phyloP scores from a whole-genome alignment of 495 filamentous ascomycete species.

The Aspergillus ellipticus region DNA sequence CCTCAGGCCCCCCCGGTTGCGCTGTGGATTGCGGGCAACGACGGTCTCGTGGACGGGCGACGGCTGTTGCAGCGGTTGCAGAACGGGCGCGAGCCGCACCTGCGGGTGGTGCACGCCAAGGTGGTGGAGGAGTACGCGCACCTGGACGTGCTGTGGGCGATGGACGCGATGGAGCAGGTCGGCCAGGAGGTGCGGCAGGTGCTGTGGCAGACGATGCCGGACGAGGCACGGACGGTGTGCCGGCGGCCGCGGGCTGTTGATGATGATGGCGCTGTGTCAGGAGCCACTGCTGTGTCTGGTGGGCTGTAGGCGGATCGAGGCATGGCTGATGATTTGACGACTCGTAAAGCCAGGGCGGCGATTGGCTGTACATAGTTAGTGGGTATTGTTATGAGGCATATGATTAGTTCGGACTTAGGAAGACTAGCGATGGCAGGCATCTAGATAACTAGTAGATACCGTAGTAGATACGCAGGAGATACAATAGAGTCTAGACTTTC shows the following conservation, averaged over 20 bases:
- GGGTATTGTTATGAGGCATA: not conserved
- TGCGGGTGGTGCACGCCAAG: constrained; percentile 73
- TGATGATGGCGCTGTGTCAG: no score
- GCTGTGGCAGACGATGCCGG: constrained; percentile 69
- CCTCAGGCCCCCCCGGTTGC: constrained; percentile 77
- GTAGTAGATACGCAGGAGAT: no score
- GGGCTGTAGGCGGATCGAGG: no score
- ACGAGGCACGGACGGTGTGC: constrained; percentile 53
- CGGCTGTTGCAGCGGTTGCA: constrained; percentile 71
- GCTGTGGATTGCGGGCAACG: constrained; percentile 80
- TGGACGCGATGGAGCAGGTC: constrained; percentile 82
- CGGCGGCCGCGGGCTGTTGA: constrained; percentile 57
- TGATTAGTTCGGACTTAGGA: no score
- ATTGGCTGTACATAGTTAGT: no score
- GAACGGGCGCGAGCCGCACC: constrained; percentile 76
- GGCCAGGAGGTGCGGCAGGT: constrained; percentile 78
- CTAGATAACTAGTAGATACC: no score
- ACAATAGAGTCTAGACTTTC: no score
- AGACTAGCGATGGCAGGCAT: no score
- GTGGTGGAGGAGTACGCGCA: constrained; percentile 92
- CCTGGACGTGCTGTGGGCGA: constrained; percentile 93
- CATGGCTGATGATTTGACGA: no score
- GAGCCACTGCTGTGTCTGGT: no score
- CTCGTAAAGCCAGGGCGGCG: no score
- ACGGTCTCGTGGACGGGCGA: constrained; percentile 79